Percentiles rank a stretch among this genome's conserved stretches.
phyloP scores from a whole-genome alignment of 2,329 filamentous ascomycete genomes.

The Sporothrix globosa region DNA sequence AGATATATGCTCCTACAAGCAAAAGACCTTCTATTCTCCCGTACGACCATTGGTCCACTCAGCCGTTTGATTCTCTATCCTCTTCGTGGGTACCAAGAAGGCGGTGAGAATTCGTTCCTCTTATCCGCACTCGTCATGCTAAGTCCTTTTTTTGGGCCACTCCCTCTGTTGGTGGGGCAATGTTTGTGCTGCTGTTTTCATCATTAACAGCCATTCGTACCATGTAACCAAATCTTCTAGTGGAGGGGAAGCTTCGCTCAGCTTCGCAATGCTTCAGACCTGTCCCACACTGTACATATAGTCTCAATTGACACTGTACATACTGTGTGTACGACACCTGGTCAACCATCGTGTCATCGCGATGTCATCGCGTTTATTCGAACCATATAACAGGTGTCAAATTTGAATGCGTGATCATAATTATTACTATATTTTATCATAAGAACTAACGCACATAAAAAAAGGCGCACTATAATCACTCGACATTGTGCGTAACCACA shows the following conservation, averaged over 20 bases:
- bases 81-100: neutral
- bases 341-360: neutral
- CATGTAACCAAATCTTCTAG: neutral
- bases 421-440: no score
- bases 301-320: neutral
- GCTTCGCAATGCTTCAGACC: neutral
- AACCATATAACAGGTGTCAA: neutral
- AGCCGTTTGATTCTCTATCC: neutral
- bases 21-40: no score
- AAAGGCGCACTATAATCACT: neutral
- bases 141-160: constrained; percentile 3
- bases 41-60: neutral
- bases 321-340: constrained; percentile 1
- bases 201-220: no score
- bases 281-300: neutral
- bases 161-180: constrained; percentile 24
- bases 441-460: neutral
- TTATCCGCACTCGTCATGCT: neutral
- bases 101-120: constrained; percentile 1
- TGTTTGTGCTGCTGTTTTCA: neutral
- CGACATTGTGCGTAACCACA: neutral
- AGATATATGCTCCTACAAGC: neutral
- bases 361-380: neutral
- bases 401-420: no score
- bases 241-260: constrained; percentile 10